Evolutionary conservation across 257 asterid genomes (phyloP), one percentile per base, ranked within the genome.

Genomic region (Lycium barbarum): DNA sequence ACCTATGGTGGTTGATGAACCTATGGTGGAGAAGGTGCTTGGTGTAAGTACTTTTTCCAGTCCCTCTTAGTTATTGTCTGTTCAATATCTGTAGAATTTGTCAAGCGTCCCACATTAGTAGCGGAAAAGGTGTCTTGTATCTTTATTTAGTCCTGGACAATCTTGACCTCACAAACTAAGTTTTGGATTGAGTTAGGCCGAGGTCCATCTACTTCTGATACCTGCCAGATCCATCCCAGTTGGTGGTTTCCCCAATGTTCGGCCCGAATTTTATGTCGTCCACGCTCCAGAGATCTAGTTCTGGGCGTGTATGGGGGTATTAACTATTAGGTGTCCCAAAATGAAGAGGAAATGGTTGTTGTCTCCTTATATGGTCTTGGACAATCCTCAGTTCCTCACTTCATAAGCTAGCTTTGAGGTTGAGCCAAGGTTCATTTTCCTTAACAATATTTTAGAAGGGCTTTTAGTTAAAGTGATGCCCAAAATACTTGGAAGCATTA

Each of bases 11-110:
- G 96, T 94, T 83, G 99, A 97, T 89, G 98, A 95, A 91, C 86
- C 98, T 88, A 92, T 93, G 98, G 87, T 97, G 92, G 99, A 97
- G 89, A 93, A 94, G 90, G 98, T 97, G 83, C 96, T 97, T 76
- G 99, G 99, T 86, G 99, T 97, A 91, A 95, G 98, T 88, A 70
- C 84, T 86, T 49, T 47, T 76, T 40, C 73, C 73, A 76, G n/a
- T 35, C 61, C 36, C 57, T 66, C 58, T 85, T 53, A 6, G 67
- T 71, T 65, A 26, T 53, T 51, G 36, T 53, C 36, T 12, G 55
- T 26, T 51, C 40, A 40, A 51, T 36, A 55, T 83, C 70, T 49
- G 76, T 70, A 43, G 17, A 40, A 17, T 66, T 65, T 79, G 66
- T 17, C 58, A 9, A 53, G 62, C 14, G 18, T 49, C 43, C 54